Evolutionary conservation across 257 asterid species (phyloP), one percentile per base, ranked within the genome.

Genomic region (Penstemon davidsonii): DNA sequence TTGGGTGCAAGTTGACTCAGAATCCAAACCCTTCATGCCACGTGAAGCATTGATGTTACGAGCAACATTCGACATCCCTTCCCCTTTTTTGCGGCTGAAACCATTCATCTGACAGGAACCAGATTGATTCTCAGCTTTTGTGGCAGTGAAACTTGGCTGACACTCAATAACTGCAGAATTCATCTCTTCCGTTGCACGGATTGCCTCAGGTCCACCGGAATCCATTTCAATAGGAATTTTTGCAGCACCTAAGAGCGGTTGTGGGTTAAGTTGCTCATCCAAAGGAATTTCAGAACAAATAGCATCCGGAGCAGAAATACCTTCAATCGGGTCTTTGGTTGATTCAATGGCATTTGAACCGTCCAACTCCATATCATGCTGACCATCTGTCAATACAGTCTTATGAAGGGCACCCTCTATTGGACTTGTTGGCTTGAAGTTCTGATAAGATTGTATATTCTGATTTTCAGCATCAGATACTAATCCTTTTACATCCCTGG

Each of bases 1-100:
- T 55, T 56, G 86, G 10, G 72, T 55, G 82, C 86, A 72, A 76
- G 90, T 79, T 61, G 90, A 86, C 68, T 84, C 88, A 25, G 87
- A 82, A 79, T 84, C 90, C 76, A 86, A 79, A 72, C 77, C 70
- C 66, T 81, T 83, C 36, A 73, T 53, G 50, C 72, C 84, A 62
- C 66, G 58, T 40, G 72, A 75, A 44, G 77, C 58, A 68, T 57
- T 61, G 65, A 55, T 62, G 55, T 64, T 76, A 66, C 69, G 81
- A 77, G 76, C 73, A 44, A 71, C 85, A 59, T 41, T 81, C 44
- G 68, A 62, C 69, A 68, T 69, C 55, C 49, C 83, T 70, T 80
- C 79, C 41, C 74, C 80, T 42, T 51, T 71, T 49, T 65, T 73
- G 43, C 64, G 40, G 77, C 64, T 58, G 71, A 78, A 69, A 60